Evolutionary conservation across 2,329 filamentous ascomycete species (phyloP).

Genomic region (Talaromyces sp.): DNA sequence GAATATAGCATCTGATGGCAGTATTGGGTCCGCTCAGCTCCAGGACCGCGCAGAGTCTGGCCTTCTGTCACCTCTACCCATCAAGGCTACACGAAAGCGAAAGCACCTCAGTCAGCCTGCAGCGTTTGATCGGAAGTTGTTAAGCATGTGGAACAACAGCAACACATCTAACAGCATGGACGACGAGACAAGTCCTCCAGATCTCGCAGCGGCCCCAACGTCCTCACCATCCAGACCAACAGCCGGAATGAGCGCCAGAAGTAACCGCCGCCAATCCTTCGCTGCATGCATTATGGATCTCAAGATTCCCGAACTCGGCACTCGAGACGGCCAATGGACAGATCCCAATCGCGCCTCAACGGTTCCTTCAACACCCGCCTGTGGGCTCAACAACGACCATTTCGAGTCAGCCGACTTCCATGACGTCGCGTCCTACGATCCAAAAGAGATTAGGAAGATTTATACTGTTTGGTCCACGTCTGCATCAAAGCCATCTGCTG

Average conservation of each 20-base stretch:
- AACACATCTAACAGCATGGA: neutral
- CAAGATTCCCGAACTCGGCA: constrained; percentile 31
- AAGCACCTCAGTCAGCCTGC: constrained; percentile 24
- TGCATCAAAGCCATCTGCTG: constrained; percentile 13
- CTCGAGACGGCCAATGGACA: constrained; percentile 24
- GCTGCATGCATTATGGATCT: constrained; percentile 37
- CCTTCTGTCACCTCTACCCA: constrained; percentile 10
- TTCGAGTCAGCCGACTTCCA: constrained; percentile 16
- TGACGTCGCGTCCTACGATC: constrained; percentile 19
- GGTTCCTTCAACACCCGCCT: neutral
- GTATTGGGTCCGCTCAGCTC: constrained; percentile 21
- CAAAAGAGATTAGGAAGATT: constrained; percentile 16
- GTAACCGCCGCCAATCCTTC: constrained; percentile 28
- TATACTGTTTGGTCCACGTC: constrained; percentile 17
- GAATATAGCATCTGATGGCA: constrained; percentile 27
- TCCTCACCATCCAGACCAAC: constrained; percentile 6
- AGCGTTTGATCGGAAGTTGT: constrained; percentile 22
- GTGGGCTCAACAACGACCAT: neutral
- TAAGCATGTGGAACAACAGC: constrained; percentile 10
- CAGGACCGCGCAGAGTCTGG: constrained; percentile 19
- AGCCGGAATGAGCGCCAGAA: neutral
- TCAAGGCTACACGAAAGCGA: constrained; percentile 26
- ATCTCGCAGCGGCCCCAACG: neutral
- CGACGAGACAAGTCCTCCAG: neutral
- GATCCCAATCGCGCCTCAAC: neutral